Evolutionary conservation across 768 basidiomycete genomes (phyloP).

Genomic region (Trametes punicea): DNA sequence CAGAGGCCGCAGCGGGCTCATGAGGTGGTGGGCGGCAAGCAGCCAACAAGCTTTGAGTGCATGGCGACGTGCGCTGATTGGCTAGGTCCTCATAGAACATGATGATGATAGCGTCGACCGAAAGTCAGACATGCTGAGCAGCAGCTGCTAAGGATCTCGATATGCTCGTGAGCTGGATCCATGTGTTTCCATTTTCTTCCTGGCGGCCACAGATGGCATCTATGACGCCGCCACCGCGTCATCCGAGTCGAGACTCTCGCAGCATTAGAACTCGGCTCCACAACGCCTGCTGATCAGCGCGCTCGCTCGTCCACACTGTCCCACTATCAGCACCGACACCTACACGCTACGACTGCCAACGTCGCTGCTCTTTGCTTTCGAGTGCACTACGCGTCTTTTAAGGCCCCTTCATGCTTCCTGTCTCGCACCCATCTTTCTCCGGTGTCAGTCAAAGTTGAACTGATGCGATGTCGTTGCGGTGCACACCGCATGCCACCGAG

Average conservation of each 20-base stretch:
- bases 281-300: background rate
- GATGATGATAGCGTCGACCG: background rate
- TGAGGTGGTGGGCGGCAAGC: no score
- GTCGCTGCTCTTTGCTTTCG: no score
- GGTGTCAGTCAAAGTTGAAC: conserved; percentile 2
- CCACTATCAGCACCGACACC: no score
- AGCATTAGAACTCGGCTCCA: background rate
- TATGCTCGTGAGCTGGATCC: background rate
- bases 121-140: background rate
- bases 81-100: background rate
- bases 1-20: background rate
- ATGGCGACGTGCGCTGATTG: background rate
- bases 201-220: background rate
- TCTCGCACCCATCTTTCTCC: conserved; percentile 2
- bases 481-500: background rate
- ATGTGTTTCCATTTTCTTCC: background rate
- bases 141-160: conserved; percentile 19
- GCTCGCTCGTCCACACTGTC: background rate
- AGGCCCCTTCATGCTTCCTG: background rate
- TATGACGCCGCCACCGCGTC: conserved; percentile 15
- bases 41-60: background rate
- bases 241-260: background rate
- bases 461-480: background rate
- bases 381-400: background rate
- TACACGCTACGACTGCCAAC: no score